These are phyloP conservation scores for Monosiga brevicollis DNA, from an alignment of 78 protist genomes.

Conservation along the genomic window DNA sequence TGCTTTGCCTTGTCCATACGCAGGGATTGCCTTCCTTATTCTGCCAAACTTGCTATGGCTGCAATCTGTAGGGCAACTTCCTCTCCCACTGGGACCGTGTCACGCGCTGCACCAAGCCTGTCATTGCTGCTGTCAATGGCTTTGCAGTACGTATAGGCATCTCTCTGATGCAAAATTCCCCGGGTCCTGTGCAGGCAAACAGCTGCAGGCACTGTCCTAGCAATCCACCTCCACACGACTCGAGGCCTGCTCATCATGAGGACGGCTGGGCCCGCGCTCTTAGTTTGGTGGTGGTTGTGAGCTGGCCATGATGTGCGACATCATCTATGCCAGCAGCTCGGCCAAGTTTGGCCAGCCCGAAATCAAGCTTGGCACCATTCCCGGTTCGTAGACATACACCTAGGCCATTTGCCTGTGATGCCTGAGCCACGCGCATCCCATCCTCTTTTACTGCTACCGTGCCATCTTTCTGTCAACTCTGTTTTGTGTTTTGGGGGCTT, in stretches of 20 bases:
- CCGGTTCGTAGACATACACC: no score
- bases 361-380: constrained; percentile 91
- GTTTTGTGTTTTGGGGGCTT: no score
- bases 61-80: constrained; percentile 41
- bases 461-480: no score
- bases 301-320: constrained; percentile 93
- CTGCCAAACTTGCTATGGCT: constrained; percentile 5
- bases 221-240: neutral
- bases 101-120: constrained; percentile 59
- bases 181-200: neutral
- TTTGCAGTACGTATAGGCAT: constrained; percentile 40
- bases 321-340: constrained; percentile 68
- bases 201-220: neutral
- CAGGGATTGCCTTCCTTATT: neutral
- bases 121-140: constrained; percentile 95
- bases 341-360: constrained; percentile 94
- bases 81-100: constrained; percentile 60
- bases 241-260: neutral
- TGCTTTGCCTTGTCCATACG: no score
- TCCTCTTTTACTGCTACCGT: no score
- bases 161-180: neutral
- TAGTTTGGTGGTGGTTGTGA: constrained; percentile 95
- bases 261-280: no score
- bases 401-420: constrained; percentile 4
- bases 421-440: no score